Conservation (phyloP, 306 rosid genomes). For the Pyrus bretschneideri region DNA sequence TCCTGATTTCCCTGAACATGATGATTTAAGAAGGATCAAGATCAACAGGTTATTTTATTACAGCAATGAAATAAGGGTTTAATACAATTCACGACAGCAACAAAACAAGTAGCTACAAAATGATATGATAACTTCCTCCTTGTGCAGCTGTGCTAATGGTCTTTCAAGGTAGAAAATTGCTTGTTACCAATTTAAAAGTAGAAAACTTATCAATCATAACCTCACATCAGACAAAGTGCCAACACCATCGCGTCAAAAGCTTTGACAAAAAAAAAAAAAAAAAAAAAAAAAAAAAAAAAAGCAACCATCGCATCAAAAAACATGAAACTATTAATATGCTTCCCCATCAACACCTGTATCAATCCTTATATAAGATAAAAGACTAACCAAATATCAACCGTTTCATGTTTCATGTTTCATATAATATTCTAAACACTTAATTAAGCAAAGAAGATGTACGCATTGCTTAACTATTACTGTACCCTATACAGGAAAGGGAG, state of each 20-base stretch:
- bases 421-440: neutral
- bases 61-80: neutral
- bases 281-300: too few relatives aligned
- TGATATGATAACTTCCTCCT: neutral
- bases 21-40: neutral
- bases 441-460: neutral
- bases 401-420: neutral
- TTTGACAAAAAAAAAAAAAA: neutral
- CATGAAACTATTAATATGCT: neutral
- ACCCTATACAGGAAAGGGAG: neutral
- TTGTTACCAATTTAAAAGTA: neutral
- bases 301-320: neutral
- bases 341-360: neutral
- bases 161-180: neutral
- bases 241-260: neutral
- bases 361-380: neutral
- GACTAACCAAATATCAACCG: neutral
- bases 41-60: neutral
- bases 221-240: neutral
- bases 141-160: too few relatives aligned
- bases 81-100: neutral
- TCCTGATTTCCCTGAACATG: constrained; percentile 63
- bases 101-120: neutral
- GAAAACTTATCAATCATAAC: neutral
- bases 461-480: neutral